Evolutionary conservation across 108 stramenopile species (phyloP).

Genomic region (Asterionellopsis glacialis): DNA sequence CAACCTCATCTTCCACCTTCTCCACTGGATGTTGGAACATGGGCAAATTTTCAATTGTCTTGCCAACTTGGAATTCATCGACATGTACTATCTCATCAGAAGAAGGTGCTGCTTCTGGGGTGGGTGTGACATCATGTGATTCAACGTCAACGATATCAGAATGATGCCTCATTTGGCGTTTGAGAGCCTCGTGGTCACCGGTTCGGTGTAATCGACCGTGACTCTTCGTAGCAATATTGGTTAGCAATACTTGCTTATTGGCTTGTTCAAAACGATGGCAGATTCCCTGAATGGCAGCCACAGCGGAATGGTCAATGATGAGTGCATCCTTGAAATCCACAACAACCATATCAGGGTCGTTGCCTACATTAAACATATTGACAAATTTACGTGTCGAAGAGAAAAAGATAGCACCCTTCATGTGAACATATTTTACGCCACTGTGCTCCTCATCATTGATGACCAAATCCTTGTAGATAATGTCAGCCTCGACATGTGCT

Average conservation of each 20-base stretch:
- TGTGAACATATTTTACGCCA: conserved; percentile 39
- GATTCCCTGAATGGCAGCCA: conserved; percentile 45
- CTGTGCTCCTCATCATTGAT: conserved; percentile 12
- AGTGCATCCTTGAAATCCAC: conserved; percentile 44
- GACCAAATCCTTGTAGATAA: conserved; percentile 29
- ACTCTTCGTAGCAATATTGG: conserved; percentile 23
- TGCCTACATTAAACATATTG: conserved; percentile 31
- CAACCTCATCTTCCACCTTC: conserved; percentile 7
- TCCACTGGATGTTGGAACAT: conserved; percentile 11
- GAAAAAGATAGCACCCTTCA: conserved; percentile 43
- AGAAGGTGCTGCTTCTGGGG: background rate
- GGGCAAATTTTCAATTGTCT: conserved; percentile 2
- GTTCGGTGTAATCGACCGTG: conserved; percentile 38
- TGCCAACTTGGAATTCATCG: conserved; percentile 2
- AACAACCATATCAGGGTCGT: conserved; percentile 29
- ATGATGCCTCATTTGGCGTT: conserved; percentile 20
- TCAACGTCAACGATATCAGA: background rate
- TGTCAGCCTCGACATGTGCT: conserved; percentile 37
- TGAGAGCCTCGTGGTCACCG: conserved; percentile 25
- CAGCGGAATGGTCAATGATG: conserved; percentile 48
- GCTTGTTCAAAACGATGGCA: conserved; percentile 35
- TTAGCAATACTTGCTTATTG: conserved; percentile 28
- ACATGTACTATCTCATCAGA: background rate
- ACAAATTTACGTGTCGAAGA: conserved; percentile 36
- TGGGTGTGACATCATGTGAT: background rate